Percentiles rank a stretch among this genome's conserved stretches.
Conservation (phyloP, 805 yeast species). For the Pichia exigua region DNA sequence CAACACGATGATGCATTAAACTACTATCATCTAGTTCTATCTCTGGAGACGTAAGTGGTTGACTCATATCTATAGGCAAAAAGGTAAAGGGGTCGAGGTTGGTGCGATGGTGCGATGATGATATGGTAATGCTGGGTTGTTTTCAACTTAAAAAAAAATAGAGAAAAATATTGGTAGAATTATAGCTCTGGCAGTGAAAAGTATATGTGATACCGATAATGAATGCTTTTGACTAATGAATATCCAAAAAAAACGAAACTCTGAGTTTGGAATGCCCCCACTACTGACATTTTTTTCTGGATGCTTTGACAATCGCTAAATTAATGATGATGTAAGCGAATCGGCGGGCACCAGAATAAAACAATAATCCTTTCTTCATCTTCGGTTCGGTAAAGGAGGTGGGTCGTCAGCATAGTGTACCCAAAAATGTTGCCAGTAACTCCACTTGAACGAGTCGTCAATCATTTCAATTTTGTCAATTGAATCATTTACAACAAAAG, state of each 20-base stretch:
- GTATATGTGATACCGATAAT: not conserved
- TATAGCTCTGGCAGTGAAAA: not conserved
- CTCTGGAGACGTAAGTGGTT: not conserved
- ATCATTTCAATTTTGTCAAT: not conserved
- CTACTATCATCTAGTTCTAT: constrained; percentile 9
- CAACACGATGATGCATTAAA: constrained; percentile 20
- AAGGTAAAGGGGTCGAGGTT: not conserved
- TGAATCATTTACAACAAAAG: not conserved
- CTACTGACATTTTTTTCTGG: not conserved
- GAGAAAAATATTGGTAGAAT: no score
- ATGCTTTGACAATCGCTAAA: not conserved
- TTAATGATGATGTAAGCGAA: not conserved
- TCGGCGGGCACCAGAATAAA: no score
- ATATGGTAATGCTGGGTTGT: no score
- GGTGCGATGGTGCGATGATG: not conserved
- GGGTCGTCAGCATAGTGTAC: no score
- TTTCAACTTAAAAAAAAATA: no score
- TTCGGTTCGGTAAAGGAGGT: no score
- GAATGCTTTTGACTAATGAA: not conserved
- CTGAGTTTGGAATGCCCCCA: not conserved
- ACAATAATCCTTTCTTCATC: no score
- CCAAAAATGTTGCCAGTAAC: not conserved
- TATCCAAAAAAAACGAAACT: not conserved
- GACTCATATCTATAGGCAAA: not conserved
- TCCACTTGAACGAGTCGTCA: not conserved